Base-by-base conservation (phyloP, 2,329 filamentous ascomycete species). In the Penicillium brasilianum region DNA sequence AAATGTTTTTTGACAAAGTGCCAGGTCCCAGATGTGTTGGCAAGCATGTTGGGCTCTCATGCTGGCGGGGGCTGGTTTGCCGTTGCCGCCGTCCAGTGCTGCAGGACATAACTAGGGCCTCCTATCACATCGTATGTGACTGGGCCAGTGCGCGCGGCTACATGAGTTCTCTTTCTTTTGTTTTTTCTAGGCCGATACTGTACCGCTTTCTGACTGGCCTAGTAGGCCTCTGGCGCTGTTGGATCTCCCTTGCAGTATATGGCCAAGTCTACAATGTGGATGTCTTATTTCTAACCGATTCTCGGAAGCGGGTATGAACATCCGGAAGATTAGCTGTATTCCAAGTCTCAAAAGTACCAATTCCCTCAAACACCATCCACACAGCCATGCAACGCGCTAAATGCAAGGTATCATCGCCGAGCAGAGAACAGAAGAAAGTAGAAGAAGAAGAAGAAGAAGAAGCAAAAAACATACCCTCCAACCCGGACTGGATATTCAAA, bases 321-420 rank as follows among this genome's bases (percentile, higher is more conserved):
- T 25, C 16, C n/a, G 28, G 34, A n/a, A 53, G 37, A 43, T 55
- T n/a, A 41, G 16, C 9, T 41, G 34, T 39, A 54, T 43, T 54
- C 36, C 8, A 14, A 34, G 20, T 32, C 18, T 9, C 50, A 55
- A 46, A 44, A 36, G 53, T 9, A n/a, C 53, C 4, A 28, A 44
- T n/a, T n/a, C 65, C 25, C 44, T 30, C 20, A 22, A 67, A 67
- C 67, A 63, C 67, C 66, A 53, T 55, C 66, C 53, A 58, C 52
- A 39, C 30, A 46, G 52, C 50, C 49, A 60, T 66, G 56, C 53
- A 55, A 60, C 55, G 41, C 64, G 63, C 63, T 60, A 62, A 67
- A 63, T 63, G 52, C 66, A 69, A 69, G 62, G 65, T 67, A 67
- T 69, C 66, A 62, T 62, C 61, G 58, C 55, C 49, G 53, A 60